A percentile compares a stretch with the other conserved stretches of the same genome.
Conservation (phyloP, 169 alveolate species). For the Theileria orientalis region DNA sequence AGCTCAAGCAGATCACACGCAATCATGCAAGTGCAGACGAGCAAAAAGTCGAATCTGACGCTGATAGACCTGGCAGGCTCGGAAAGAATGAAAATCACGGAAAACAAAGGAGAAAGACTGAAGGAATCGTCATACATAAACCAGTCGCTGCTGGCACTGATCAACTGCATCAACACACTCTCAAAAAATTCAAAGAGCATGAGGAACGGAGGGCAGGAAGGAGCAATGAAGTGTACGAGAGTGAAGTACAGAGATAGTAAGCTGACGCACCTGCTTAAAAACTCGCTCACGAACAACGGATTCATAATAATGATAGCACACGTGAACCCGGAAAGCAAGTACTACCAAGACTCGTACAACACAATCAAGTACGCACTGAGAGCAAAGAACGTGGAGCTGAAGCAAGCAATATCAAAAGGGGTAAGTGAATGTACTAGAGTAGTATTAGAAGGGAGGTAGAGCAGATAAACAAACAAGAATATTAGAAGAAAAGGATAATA, state of each 20-base stretch:
- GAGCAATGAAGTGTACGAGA: slow-evolving; percentile 66
- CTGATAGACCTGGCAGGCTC: slow-evolving; percentile 96
- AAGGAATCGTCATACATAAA: slow-evolving; percentile 95
- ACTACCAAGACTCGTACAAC: slow-evolving; percentile 86
- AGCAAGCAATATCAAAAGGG: background rate
- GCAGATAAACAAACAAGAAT: too few species aligned
- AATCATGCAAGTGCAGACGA: slow-evolving; percentile 75
- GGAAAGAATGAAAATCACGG: slow-evolving; percentile 93
- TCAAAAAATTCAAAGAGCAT: slow-evolving; percentile 71
- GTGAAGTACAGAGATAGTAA: slow-evolving; percentile 95
- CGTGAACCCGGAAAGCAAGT: slow-evolving; percentile 84
- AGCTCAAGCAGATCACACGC: slow-evolving; percentile 95
- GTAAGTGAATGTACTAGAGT: background rate
- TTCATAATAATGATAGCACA: slow-evolving; percentile 93
- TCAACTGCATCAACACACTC: slow-evolving; percentile 94
- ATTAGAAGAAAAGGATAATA: background rate
- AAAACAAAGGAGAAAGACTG: slow-evolving; percentile 88
- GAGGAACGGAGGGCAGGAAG: slow-evolving; percentile 8
- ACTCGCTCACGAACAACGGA: slow-evolving; percentile 90
- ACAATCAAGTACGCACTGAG: slow-evolving; percentile 91
- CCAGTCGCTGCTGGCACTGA: slow-evolving; percentile 93
- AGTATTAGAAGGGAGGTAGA: background rate
- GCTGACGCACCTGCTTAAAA: slow-evolving; percentile 92
- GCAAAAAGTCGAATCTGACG: slow-evolving; percentile 78
- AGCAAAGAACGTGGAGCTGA: slow-evolving; percentile 87